Evolutionary conservation across 106 monocot genomes (phyloP).

Genomic region (Platanthera zijinensis): DNA sequence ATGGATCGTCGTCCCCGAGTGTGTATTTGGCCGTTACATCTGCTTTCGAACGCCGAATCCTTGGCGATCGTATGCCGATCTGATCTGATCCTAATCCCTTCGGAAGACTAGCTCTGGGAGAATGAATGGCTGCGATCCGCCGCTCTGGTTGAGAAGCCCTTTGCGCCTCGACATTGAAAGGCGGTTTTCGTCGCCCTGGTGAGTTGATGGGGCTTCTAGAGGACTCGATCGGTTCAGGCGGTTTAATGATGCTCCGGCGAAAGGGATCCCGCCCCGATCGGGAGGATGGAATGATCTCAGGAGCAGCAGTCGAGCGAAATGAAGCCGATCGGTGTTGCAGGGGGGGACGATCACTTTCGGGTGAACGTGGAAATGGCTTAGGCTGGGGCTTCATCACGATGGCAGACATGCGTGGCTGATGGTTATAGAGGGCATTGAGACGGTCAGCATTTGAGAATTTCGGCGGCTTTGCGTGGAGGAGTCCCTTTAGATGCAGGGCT

Average conservation of each 20-base stretch:
- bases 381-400: constrained; percentile 39
- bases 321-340: background rate
- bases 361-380: constrained; percentile 13
- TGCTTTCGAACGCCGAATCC: constrained; percentile 15
- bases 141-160: constrained; percentile 13
- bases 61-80: constrained; percentile 15
- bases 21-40: constrained; percentile 9
- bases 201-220: constrained; percentile 10
- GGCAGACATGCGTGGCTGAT: background rate
- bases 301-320: background rate
- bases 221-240: constrained; percentile 17
- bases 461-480: constrained; percentile 36
- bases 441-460: background rate
- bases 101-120: constrained; percentile 20
- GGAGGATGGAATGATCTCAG: background rate
- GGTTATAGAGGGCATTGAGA: constrained; percentile 17
- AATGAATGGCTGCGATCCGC: constrained; percentile 19
- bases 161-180: constrained; percentile 4
- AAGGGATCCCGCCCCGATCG: background rate
- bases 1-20: constrained; percentile 35
- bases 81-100: constrained; percentile 13
- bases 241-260: constrained; percentile 1
- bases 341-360: constrained; percentile 2
- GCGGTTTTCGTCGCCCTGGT: constrained; percentile 16
- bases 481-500: constrained; percentile 72